These are phyloP conservation scores for Yamadazyma oceani DNA, from an alignment of 1,139 yeast species.

Conservation along the genomic window DNA sequence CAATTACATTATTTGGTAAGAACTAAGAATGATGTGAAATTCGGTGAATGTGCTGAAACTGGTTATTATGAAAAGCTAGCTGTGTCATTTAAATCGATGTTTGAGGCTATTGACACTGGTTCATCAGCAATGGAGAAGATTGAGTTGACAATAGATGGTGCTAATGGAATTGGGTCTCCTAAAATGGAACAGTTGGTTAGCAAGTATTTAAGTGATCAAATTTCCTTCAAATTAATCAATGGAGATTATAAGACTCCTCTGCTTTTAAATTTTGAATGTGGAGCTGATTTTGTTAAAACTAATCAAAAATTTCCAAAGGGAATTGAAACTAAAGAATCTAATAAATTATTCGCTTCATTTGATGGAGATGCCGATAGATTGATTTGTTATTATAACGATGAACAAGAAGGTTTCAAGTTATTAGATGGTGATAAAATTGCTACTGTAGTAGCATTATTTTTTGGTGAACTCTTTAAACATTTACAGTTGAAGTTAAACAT, in stretches of 20 bases:
- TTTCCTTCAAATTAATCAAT: slow-evolving; percentile 57
- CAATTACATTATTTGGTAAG: slow-evolving; percentile 88
- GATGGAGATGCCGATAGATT: slow-evolving; percentile 99
- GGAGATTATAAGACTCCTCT: slow-evolving; percentile 55
- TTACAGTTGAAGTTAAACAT: slow-evolving; percentile 47
- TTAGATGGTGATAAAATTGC: slow-evolving; percentile 96
- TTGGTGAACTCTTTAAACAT: slow-evolving; percentile 48
- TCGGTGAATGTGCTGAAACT: slow-evolving; percentile 62
- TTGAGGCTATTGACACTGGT: slow-evolving; percentile 20
- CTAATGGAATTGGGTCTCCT: slow-evolving; percentile 95
- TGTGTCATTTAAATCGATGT: slow-evolving; percentile 34
- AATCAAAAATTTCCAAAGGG: slow-evolving; percentile 75
- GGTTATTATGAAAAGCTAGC: slow-evolving; percentile 75
- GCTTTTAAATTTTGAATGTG: slow-evolving; percentile 74
- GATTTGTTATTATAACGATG: slow-evolving; percentile 71
- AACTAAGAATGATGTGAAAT: slow-evolving; percentile 59
- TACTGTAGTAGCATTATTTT: slow-evolving; percentile 72
- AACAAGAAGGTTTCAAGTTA: slow-evolving; percentile 52
- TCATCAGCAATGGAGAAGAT: slow-evolving; percentile 33
- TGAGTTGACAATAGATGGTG: slow-evolving; percentile 73
- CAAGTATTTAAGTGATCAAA: slow-evolving; percentile 38
- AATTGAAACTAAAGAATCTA: slow-evolving; percentile 29
- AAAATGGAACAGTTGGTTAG: slow-evolving; percentile 55
- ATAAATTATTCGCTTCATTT: slow-evolving; percentile 71
- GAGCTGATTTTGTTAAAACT: slow-evolving; percentile 95